Evolutionary conservation across 2,329 filamentous ascomycete genomes (phyloP).

Genomic region (Fusarium aywerte): DNA sequence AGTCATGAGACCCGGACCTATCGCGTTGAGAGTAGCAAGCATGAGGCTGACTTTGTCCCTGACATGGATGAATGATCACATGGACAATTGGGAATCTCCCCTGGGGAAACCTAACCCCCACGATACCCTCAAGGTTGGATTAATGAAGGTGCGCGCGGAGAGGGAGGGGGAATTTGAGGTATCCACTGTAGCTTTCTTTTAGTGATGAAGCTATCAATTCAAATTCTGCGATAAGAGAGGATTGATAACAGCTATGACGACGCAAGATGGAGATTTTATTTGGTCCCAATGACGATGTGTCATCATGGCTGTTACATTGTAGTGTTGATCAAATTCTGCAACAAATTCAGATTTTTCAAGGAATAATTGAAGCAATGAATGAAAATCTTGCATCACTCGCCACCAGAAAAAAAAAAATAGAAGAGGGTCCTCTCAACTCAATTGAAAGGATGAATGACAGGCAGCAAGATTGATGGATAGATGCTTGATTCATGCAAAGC

Average conservation of each 20-base stretch:
- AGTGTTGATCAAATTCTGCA: slow-evolving; percentile 7
- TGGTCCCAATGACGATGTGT: slow-evolving; percentile 6
- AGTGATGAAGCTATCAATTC: slow-evolving; percentile 1
- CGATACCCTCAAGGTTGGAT: slow-evolving; percentile 24
- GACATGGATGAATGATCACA: slow-evolving; percentile 25
- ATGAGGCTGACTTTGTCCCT: slow-evolving; percentile 34
- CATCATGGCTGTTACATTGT: background rate
- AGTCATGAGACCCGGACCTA: slow-evolving; percentile 23
- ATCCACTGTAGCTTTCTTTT: slow-evolving; percentile 22
- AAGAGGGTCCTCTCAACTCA: slow-evolving; percentile 7
- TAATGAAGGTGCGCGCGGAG: slow-evolving; percentile 8
- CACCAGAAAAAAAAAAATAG: background rate
- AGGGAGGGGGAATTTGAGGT: background rate
- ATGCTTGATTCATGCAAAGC: slow-evolving; percentile 21
- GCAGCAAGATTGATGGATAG: slow-evolving; percentile 30
- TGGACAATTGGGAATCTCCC: slow-evolving; percentile 13
- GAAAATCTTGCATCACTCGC: slow-evolving; percentile 31
- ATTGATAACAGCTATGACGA: slow-evolving; percentile 7
- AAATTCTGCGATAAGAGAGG: slow-evolving; percentile 7
- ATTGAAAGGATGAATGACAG: slow-evolving; percentile 4
- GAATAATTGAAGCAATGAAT: background rate
- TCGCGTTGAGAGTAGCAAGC: slow-evolving; percentile 18
- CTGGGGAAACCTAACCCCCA: slow-evolving; percentile 12
- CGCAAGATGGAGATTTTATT: background rate
- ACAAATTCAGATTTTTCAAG: background rate